Conservation (phyloP, 192 early-diverging fungal species). For the Rhizophagus clarus region DNA sequence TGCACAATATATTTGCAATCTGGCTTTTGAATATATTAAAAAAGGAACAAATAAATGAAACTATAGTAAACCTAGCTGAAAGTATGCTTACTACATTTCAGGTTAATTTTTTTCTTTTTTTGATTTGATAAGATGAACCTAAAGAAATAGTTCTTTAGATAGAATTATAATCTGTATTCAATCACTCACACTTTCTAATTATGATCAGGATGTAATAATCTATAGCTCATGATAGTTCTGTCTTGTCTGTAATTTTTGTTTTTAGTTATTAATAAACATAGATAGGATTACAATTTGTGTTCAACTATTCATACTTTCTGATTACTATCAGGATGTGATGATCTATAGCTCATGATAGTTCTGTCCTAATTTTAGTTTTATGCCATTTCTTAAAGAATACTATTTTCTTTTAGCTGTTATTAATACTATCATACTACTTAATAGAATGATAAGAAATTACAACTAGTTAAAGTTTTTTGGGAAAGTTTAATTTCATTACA, state of each 20-base stretch:
- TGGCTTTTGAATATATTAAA: slow-evolving; percentile 10
- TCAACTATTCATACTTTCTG: background rate
- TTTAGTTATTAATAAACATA: too few species aligned
- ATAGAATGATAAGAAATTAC: slow-evolving; percentile 22
- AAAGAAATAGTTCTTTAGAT: background rate
- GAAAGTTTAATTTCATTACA: background rate
- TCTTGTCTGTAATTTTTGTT: background rate
- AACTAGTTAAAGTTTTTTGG: slow-evolving; percentile 5
- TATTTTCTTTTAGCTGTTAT: background rate
- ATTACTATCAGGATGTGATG: background rate
- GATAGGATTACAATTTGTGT: background rate
- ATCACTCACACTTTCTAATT: background rate
- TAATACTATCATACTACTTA: background rate
- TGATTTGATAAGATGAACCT: background rate
- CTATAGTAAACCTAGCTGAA: background rate
- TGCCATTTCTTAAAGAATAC: background rate
- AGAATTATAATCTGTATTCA: background rate
- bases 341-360: slow-evolving; percentile 11
- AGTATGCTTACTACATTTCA: background rate
- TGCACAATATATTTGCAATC: slow-evolving; percentile 10
- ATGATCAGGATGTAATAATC: background rate
- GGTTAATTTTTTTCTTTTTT: background rate
- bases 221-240: slow-evolving; percentile 4
- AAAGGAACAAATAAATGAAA: background rate
- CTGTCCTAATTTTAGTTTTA: background rate